phyloP scores from a whole-genome alignment of 495 filamentous ascomycete genomes.

The Physcia stellaris region DNA sequence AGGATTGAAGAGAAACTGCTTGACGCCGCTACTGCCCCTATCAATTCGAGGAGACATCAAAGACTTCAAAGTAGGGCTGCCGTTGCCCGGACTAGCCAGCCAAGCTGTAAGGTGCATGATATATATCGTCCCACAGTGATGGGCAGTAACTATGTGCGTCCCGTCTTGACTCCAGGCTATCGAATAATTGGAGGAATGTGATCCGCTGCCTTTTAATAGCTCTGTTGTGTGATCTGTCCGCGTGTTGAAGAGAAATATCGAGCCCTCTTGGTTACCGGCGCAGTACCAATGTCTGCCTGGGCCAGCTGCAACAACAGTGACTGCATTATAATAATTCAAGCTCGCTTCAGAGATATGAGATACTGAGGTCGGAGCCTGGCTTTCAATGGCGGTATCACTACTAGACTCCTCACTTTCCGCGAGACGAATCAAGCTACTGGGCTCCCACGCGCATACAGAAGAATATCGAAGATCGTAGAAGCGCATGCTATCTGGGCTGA shows the following conservation, averaged over 20 bases:
- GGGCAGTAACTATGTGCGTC: conserved; percentile 4
- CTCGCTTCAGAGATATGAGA: conserved; percentile 2
- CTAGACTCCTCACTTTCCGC: conserved; percentile 6
- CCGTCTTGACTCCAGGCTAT: conserved; percentile 7
- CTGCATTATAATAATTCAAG: not conserved
- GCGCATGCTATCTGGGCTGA: conserved; percentile 13
- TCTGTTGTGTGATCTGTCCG: too few species aligned
- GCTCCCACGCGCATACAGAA: conserved; percentile 14
- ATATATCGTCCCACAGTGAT: conserved; percentile 6
- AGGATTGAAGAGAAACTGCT: conserved; percentile 5
- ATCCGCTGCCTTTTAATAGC: not conserved
- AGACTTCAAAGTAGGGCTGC: not conserved
- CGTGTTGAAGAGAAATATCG: too few species aligned
- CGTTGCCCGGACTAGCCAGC: not conserved
- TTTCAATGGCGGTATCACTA: not conserved
- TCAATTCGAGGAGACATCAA: not conserved
- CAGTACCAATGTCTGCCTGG: not conserved
- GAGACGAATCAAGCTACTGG: conserved; percentile 11
- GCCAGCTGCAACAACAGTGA: conserved; percentile 2
- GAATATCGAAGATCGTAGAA: conserved; percentile 15
- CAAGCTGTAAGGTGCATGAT: not conserved
- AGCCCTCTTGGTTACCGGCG: conserved; percentile 6
- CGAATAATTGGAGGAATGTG: not conserved
- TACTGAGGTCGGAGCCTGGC: not conserved
- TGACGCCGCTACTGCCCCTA: not conserved